A percentile compares a stretch with the other conserved stretches of the same genome.
Evolutionary conservation across 1,284 basidiomycete genomes (phyloP).

Genomic region (Apiotrichum sp.): DNA sequence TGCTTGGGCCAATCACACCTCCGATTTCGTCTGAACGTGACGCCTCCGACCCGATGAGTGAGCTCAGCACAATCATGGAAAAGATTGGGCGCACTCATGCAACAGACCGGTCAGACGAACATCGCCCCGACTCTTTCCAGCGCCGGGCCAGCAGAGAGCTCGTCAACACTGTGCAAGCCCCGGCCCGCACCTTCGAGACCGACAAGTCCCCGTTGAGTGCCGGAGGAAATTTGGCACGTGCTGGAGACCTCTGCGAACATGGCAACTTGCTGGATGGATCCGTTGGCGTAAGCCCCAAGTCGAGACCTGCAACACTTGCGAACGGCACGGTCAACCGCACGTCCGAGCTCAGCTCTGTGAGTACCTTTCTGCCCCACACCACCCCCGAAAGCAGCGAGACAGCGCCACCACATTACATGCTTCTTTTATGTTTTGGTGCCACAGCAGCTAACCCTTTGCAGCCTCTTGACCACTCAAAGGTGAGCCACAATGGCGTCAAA

Average conservation of each 20-base stretch:
- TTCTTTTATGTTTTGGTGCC: too few relatives aligned
- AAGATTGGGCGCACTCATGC: constrained; percentile 9
- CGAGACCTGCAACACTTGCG: too few relatives aligned
- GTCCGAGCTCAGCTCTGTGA: neutral
- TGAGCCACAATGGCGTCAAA: too few relatives aligned
- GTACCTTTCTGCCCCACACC: neutral
- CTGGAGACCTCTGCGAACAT: neutral
- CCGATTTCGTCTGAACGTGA: neutral
- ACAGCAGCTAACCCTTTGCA: too few relatives aligned
- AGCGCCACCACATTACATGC: too few relatives aligned
- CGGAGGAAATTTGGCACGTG: neutral
- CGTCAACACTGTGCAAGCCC: neutral
- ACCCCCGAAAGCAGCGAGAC: too few relatives aligned
- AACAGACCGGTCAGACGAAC: constrained; percentile 9
- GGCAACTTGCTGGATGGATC: too few relatives aligned
- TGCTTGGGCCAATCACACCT: neutral
- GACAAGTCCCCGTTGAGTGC: neutral
- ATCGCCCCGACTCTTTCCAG: constrained; percentile 13
- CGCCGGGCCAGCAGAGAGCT: neutral
- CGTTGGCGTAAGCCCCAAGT: too few relatives aligned
- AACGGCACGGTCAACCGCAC: neutral
- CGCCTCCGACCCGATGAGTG: constrained; percentile 21
- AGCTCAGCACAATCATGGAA: constrained; percentile 37
- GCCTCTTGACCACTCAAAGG: too few relatives aligned
- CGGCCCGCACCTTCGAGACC: neutral